Evolutionary conservation across 768 basidiomycete species (phyloP).

Genomic region (Hydnum rufescens): DNA sequence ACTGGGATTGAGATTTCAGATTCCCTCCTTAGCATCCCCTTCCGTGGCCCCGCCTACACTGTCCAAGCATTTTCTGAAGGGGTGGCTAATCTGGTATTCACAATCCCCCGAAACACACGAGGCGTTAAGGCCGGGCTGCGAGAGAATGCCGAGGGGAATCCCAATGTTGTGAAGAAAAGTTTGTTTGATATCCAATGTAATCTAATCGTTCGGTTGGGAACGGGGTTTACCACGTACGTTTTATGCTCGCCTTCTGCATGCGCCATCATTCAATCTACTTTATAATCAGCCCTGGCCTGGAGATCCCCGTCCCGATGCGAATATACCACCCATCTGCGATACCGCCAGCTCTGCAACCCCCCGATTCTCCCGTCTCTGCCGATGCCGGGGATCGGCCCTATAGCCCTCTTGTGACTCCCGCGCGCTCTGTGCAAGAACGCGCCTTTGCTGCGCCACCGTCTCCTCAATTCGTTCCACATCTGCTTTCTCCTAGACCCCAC

Average conservation of each 20-base stretch:
- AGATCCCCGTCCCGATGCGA: not conserved
- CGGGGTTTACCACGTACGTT: conserved; percentile 52
- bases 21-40: conserved; percentile 44
- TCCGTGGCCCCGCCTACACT: conserved; percentile 54
- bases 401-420: too few species aligned
- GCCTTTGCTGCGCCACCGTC: not conserved
- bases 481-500: not conserved
- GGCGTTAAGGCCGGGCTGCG: conserved; percentile 44
- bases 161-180: conserved; percentile 13
- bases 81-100: conserved; percentile 58
- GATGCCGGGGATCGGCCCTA: too few species aligned
- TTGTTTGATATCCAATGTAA: conserved; percentile 51
- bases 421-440: too few species aligned
- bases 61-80: conserved; percentile 58
- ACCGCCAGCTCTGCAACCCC: not conserved
- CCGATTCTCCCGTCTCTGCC: not conserved
- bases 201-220: conserved; percentile 41
- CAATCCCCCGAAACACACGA: conserved; percentile 47
- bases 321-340: not conserved
- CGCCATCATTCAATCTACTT: not conserved
- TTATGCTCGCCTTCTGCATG: not conserved
- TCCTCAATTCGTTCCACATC: not conserved
- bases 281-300: not conserved
- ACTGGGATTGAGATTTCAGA: conserved; percentile 43
- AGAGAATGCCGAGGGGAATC: conserved; percentile 30